Percentiles rank a stretch among this genome's conserved stretches.
Conservation (phyloP, 2,329 filamentous ascomycete genomes). For the Spiromastix sp. region DNA sequence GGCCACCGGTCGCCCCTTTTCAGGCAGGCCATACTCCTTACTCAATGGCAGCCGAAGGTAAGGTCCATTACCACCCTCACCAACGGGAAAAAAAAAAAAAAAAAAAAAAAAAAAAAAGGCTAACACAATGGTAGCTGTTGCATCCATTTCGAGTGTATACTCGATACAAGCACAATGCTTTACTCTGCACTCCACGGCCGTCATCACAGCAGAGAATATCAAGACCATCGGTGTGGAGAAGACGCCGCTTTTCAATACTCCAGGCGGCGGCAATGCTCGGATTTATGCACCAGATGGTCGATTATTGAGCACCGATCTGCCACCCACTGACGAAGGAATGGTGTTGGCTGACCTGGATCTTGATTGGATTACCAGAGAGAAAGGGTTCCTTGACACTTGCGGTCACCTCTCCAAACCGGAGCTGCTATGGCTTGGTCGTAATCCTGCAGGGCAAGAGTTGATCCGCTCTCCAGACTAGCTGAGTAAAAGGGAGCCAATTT, state of each 20-base stretch:
- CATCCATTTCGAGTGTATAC: constrained; percentile 42
- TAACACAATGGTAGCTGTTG: constrained; percentile 24
- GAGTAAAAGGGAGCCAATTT: too few species aligned
- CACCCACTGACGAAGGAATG: constrained; percentile 34
- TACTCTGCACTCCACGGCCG: constrained; percentile 43
- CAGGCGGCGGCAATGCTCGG: constrained; percentile 36
- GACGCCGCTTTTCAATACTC: constrained; percentile 29
- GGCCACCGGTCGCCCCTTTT: constrained; percentile 29
- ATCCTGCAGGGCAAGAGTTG: too few species aligned
- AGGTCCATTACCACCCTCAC: too few species aligned
- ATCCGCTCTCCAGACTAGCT: too few species aligned
- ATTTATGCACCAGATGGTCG: constrained; percentile 44
- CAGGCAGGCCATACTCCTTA: constrained; percentile 10
- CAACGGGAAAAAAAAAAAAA: too few species aligned
- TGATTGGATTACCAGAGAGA: constrained; percentile 30
- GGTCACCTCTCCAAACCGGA: constrained; percentile 45
- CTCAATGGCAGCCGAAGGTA: too few species aligned
- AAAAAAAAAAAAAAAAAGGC: too few species aligned
- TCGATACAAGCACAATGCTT: constrained; percentile 47
- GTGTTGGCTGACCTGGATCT: constrained; percentile 41
- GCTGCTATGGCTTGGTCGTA: constrained; percentile 42
- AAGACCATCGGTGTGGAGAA: constrained; percentile 32
- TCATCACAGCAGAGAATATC: constrained; percentile 38
- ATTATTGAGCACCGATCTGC: constrained; percentile 28
- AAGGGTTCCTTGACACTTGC: constrained; percentile 35